phyloP scores from a whole-genome alignment of 768 basidiomycete genomes.

The Tubosaeta sp. region DNA sequence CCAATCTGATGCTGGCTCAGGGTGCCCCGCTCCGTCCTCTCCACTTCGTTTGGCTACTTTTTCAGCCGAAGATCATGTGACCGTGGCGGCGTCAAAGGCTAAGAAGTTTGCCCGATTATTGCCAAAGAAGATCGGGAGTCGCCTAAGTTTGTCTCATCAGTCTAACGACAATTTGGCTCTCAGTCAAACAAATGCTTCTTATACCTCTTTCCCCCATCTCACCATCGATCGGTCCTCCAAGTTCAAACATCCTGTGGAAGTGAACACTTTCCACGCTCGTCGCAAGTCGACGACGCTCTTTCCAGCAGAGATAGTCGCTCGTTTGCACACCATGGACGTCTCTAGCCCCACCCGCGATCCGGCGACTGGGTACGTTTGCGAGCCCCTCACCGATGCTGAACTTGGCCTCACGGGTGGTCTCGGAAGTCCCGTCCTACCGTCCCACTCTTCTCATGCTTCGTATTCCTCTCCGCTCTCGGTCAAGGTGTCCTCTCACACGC shows the following conservation, averaged over 20 bases:
- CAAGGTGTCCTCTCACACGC: slow-evolving; percentile 16
- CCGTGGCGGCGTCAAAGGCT: slow-evolving; percentile 17
- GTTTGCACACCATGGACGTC: slow-evolving; percentile 30
- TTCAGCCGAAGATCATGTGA: slow-evolving; percentile 20
- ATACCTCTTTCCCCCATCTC: slow-evolving; percentile 24
- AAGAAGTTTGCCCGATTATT: slow-evolving; percentile 27
- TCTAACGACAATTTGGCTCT: slow-evolving; percentile 25
- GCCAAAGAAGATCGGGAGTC: slow-evolving; percentile 32
- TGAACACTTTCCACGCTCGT: slow-evolving; percentile 34
- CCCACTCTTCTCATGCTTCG: slow-evolving; percentile 13
- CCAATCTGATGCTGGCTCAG: slow-evolving; percentile 13
- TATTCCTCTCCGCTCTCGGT: slow-evolving; percentile 5
- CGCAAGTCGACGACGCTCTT: slow-evolving; percentile 34
- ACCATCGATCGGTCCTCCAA: slow-evolving; percentile 22
- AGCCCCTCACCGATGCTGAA: slow-evolving; percentile 29
- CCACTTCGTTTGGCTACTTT: slow-evolving; percentile 24
- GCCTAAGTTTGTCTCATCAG: slow-evolving; percentile 23
- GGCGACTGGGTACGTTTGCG: slow-evolving; percentile 23
- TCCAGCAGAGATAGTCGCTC: slow-evolving; percentile 24
- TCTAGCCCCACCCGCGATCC: slow-evolving; percentile 22
- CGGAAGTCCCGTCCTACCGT: slow-evolving; percentile 9
- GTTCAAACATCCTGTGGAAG: slow-evolving; percentile 23
- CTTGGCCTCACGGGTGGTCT: slow-evolving; percentile 14
- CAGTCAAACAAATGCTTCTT: slow-evolving; percentile 22
- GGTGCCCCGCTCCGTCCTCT: slow-evolving; percentile 23